Evolutionary conservation across 1,284 basidiomycete genomes (phyloP), one percentile per base, ranked within the genome.

Genomic region (Boletellus dicymbophilus): DNA sequence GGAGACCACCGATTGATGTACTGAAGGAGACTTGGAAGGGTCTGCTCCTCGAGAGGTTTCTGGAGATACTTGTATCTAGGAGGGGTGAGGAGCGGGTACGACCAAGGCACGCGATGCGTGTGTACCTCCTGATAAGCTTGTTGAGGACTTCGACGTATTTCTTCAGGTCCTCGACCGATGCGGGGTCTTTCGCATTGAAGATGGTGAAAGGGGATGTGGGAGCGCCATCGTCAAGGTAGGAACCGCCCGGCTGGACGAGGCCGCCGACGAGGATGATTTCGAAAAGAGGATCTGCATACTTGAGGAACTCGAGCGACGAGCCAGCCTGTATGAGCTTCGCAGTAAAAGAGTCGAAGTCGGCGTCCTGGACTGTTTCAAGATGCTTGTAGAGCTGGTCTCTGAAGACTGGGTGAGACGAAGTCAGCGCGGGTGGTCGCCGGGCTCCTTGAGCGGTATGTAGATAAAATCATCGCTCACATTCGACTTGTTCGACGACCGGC

Each of bases 31-130:
- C 81, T 82, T 4, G 92, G 90, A 27, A 98, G 79, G 51, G 92
- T 82, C 37, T 79, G 82, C 67, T 88, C 88, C 72, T 98, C 95
- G 43, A 98, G 85, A 37, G 95, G 93, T 70, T 89, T 93, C 74
- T 98, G 95, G 59, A 98, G 89, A 78, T 98, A 98, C 72, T 98
- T 98, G 81, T 97, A 98, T 72, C 92, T 94, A 61, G 40, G 16
- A 30, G 39, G 8, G 48, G 51, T 58, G 53, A 62, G 53, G 23
- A 30, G 15, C 38, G 31, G 22, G 20, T 9, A 34, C 30, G 23
- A 57, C 54, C n/a, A 34, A n/a, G 16, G 43, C 11, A 37, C 15
- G 38, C 15, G 16, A 40, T 37, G 22, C 26, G 18, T 7, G 39
- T 72, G 51, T 60, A 92, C 91, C 95, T 88, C 73, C 95, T 83